Evolutionary conservation across 2,329 filamentous ascomycete genomes (phyloP), one percentile per base, ranked within the genome.

Genomic region (Colletotrichum phormii): DNA sequence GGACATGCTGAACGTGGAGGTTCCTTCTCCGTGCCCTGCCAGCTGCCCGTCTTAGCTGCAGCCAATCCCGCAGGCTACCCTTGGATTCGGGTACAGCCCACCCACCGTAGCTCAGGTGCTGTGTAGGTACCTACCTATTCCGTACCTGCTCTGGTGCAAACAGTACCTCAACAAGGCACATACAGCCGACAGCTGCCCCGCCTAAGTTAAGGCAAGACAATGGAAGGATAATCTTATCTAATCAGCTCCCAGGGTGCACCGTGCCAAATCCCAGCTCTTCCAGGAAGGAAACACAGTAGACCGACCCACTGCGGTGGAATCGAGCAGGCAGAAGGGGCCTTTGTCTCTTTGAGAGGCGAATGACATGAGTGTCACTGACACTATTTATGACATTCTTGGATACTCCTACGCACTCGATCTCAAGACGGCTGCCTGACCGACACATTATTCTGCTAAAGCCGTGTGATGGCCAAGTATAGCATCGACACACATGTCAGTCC

Each of bases 401-500:
- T 58, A 53, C 24, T 59, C 33, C 22, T 33, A 42, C 12, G 11
- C 42, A 11, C 42, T 31, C 46, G 24, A 49, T 26, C 15, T 64
- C 8, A 11, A 49, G n/a, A 18, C 49, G 22, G 37, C 37, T 42
- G 37, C 37, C 37, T 31, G 61, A 49, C 58, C 18, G 59, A 31
- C n/a, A 42, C 22, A 31, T 8, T 11, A 53, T 31, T 18, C 5
- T 49, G 6, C 51, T 9, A 6, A 15, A 55, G 13, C 46, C 58
- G 35, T 37, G 49, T 13, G 42, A 68, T 71, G 58, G 22, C 15
- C 37, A 51, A 46, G 12, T 49, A 59, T 55, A 55, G 31, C 35
- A 15, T 49, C 26, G n/a, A 15, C 33, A 42, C 68, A 59, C 37
- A 59, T 69, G 69, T 69, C 33, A 49, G 37, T 57, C 49, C 53